Evolutionary conservation across 2,329 filamentous ascomycete genomes (phyloP).

Genomic region (Colletotrichum sublineola): DNA sequence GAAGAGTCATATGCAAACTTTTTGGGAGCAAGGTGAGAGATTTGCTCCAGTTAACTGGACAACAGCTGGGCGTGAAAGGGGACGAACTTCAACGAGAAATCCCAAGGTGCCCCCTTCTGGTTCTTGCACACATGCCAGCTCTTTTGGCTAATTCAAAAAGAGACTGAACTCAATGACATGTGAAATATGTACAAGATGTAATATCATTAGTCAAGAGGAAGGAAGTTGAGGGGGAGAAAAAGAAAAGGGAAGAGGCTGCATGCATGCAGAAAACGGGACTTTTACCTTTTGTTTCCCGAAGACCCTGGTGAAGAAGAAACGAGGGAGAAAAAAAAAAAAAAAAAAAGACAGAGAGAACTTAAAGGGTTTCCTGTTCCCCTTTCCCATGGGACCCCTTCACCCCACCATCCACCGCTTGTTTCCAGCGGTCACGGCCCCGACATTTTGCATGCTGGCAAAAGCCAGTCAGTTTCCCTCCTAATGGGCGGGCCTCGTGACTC

Average conservation of each 20-base stretch:
- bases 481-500: conserved; percentile 13
- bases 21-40: neutral
- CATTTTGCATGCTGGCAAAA: conserved; percentile 8
- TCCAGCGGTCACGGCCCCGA: conserved; percentile 25
- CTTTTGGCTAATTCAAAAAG: neutral
- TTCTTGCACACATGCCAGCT: neutral
- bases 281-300: conserved; percentile 1
- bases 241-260: conserved; percentile 7
- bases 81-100: neutral
- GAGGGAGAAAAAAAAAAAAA: no score
- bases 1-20: neutral
- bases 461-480: neutral
- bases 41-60: neutral
- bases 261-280: conserved; percentile 20
- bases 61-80: neutral
- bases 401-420: conserved; percentile 6
- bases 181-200: conserved; percentile 1
- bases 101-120: neutral
- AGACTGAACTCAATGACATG: neutral
- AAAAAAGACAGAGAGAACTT: no score
- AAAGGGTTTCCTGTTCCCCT: neutral
- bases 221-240: neutral
- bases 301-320: neutral
- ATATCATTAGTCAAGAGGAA: conserved; percentile 32
- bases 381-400: neutral